Conservation (phyloP, 2,329 filamentous ascomycete genomes). For the Diaporthe longicolla region DNA sequence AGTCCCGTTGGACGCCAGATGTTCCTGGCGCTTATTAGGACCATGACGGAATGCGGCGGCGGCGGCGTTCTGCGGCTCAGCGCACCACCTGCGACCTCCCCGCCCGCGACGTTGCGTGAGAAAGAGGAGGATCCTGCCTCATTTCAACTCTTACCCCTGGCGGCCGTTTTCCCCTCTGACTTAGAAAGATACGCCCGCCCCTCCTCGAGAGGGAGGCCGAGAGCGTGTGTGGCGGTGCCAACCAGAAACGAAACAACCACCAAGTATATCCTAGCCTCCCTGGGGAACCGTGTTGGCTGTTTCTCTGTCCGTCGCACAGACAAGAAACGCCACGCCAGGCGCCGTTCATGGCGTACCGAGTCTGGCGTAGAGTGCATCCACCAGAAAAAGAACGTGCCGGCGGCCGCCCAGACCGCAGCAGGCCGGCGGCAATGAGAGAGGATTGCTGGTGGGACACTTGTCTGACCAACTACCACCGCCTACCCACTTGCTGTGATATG, state of each 20-base stretch:
- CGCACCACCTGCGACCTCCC: background rate
- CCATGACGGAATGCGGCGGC: background rate
- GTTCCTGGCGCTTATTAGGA: background rate
- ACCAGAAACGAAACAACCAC: background rate
- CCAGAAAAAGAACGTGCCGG: background rate
- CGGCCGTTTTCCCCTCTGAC: background rate
- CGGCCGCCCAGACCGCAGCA: background rate
- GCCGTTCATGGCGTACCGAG: background rate
- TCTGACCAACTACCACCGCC: background rate
- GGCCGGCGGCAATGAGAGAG: conserved; percentile 4
- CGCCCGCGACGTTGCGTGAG: background rate
- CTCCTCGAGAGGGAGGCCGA: too few relatives aligned
- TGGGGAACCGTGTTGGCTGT: background rate
- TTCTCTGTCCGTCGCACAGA: conserved; percentile 4
- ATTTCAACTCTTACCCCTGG: background rate
- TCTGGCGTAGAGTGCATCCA: conserved; percentile 8
- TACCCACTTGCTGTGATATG: too few relatives aligned
- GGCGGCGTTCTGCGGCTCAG: background rate
- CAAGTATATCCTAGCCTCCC: background rate
- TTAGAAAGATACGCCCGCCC: background rate
- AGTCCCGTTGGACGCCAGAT: background rate
- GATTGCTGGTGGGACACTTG: conserved; percentile 8
- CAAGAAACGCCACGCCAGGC: background rate
- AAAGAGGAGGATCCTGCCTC: background rate
- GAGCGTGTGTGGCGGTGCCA: background rate